Evolutionary conservation across 1,284 basidiomycete genomes (phyloP).

Genomic region (Caloboletus firmus): DNA sequence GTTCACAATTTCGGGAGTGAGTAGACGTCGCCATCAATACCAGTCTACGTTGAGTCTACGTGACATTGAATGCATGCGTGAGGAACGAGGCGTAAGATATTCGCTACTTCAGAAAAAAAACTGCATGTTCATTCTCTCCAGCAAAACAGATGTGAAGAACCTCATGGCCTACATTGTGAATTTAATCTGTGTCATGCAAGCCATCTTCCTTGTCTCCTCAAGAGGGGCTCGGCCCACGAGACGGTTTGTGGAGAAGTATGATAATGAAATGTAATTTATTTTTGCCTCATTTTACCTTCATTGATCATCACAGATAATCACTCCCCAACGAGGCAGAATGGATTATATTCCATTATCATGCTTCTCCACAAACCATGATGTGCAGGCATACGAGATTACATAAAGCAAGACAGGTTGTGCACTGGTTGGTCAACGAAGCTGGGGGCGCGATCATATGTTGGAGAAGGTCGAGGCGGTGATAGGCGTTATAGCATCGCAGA

Average conservation of each 20-base stretch:
- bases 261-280: no score
- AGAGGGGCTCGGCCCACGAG: not conserved
- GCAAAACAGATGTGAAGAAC: conserved; percentile 8
- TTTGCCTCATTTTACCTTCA: no score
- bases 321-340: no score
- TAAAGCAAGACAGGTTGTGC: not conserved
- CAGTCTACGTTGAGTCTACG: conserved; percentile 1
- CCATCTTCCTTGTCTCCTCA: conserved; percentile 13
- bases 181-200: conserved; percentile 26
- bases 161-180: conserved; percentile 30
- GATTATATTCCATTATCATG: no score
- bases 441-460: conserved; percentile 9
- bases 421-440: not conserved
- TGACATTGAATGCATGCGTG: conserved; percentile 1
- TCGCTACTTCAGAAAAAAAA: not conserved
- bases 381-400: conserved; percentile 3
- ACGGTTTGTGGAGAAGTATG: no score
- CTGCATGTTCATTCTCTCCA: not conserved
- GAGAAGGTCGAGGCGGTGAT: conserved; percentile 12
- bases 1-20: not conserved
- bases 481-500: conserved; percentile 12
- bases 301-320: no score
- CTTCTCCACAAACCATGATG: no score
- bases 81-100: conserved; percentile 9
- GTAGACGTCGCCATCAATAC: not conserved